phyloP scores from a whole-genome alignment of 805 yeast species.

The Sugiyamaella marilandica region DNA sequence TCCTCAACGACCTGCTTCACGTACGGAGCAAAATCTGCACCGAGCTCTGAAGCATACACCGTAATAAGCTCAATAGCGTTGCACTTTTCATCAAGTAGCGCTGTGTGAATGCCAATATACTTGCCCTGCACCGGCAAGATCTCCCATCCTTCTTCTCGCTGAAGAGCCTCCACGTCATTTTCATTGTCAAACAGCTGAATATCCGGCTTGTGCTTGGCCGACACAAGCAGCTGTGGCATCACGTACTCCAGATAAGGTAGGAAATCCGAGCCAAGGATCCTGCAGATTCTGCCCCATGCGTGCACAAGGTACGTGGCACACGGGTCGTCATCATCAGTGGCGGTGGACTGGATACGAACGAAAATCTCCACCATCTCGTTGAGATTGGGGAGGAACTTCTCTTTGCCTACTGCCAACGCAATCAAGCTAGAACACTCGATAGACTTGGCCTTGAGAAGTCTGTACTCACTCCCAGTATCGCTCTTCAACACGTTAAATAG shows the following conservation, averaged over 20 bases:
- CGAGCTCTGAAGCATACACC: slow-evolving; percentile 78
- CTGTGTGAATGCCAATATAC: slow-evolving; percentile 90
- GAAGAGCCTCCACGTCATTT: slow-evolving; percentile 75
- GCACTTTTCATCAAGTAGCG: slow-evolving; percentile 89
- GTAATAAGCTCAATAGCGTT: slow-evolving; percentile 84
- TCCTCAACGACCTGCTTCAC: slow-evolving; percentile 72
- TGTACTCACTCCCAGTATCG: slow-evolving; percentile 72
- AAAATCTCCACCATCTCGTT: slow-evolving; percentile 68
- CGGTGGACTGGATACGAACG: slow-evolving; percentile 58
- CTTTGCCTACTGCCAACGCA: slow-evolving; percentile 92
- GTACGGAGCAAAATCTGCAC: slow-evolving; percentile 77
- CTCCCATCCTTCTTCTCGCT: slow-evolving; percentile 90
- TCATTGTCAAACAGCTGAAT: slow-evolving; percentile 83
- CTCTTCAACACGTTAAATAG: slow-evolving; percentile 71
- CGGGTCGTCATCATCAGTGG: slow-evolving; percentile 67
- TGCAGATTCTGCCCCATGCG: slow-evolving; percentile 94
- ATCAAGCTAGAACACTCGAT: slow-evolving; percentile 94
- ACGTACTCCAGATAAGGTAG: slow-evolving; percentile 78
- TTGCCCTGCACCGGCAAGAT: slow-evolving; percentile 87
- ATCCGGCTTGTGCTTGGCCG: slow-evolving; percentile 88
- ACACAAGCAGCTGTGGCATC: slow-evolving; percentile 78
- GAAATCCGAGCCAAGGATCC: slow-evolving; percentile 79
- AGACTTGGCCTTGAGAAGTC: slow-evolving; percentile 83
- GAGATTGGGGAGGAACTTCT: slow-evolving; percentile 72
- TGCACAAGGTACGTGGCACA: slow-evolving; percentile 81